Conservation (phyloP, 176 grass and related monocot species). For the Otatea glauca region DNA sequence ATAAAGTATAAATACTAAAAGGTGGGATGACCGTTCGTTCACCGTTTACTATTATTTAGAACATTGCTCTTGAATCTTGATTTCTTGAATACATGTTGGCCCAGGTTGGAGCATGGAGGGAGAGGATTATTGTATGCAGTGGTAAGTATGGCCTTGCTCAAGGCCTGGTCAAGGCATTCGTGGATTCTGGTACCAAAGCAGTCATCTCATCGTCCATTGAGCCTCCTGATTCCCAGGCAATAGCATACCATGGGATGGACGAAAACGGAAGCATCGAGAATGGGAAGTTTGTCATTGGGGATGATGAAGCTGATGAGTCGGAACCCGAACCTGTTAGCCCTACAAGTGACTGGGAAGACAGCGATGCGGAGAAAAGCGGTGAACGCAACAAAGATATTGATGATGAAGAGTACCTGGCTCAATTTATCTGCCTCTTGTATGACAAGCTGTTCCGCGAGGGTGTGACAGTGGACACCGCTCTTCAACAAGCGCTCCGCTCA, state of each 20-base stretch:
- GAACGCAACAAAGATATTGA: conserved; percentile 50
- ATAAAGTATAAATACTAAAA: too few species aligned
- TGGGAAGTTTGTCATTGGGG: conserved; percentile 84
- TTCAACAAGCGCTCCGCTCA: conserved; percentile 65
- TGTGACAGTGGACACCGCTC: conserved; percentile 64
- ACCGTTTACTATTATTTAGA: too few species aligned
- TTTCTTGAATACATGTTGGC: conserved; percentile 27
- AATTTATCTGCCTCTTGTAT: conserved; percentile 78
- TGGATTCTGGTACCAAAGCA: conserved; percentile 88
- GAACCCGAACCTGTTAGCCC: conserved; percentile 73
- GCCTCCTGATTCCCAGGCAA: conserved; percentile 72
- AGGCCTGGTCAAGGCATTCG: conserved; percentile 79
- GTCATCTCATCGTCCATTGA: conserved; percentile 78
- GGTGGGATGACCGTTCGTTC: too few species aligned
- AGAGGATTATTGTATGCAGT: conserved; percentile 83
- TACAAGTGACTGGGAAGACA: conserved; percentile 94
- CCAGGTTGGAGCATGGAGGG: conserved; percentile 96
- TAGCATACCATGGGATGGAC: conserved; percentile 61
- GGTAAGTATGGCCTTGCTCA: conserved; percentile 70
- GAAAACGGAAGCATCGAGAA: conserved; percentile 60
- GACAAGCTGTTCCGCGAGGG: conserved; percentile 86
- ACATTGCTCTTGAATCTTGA: too few species aligned
- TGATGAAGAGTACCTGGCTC: conserved; percentile 80
- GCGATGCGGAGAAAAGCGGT: conserved; percentile 66
- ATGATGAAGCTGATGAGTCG: conserved; percentile 74